Percentiles rank a stretch among this genome's conserved stretches.
phyloP scores from a whole-genome alignment of 805 yeast species.

The Sungouiozyma intestinalis region DNA sequence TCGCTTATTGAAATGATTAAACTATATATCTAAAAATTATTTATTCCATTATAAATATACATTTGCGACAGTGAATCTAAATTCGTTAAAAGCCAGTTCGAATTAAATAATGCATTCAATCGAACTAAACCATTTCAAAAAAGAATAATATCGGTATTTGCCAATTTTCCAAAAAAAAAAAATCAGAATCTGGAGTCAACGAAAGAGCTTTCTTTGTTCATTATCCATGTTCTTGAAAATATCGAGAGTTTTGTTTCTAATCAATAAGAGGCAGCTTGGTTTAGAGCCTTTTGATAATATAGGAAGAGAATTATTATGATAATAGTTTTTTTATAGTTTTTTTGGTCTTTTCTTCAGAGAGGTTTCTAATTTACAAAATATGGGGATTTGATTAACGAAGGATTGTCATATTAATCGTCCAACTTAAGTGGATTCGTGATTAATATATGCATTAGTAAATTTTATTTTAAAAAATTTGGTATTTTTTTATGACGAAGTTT shows the following conservation, averaged over 20 bases:
- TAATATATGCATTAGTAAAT: background rate
- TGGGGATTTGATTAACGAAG: background rate
- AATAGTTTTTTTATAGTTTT: too few species aligned
- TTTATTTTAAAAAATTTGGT: too few species aligned
- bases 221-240: too few species aligned
- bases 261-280: background rate
- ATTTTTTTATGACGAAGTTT: background rate
- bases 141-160: too few species aligned
- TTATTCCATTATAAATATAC: background rate
- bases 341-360: background rate
- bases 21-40: too few species aligned
- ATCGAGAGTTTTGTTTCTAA: background rate
- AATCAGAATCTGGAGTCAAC: too few species aligned
- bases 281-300: too few species aligned
- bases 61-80: too few species aligned
- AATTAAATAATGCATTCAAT: background rate
- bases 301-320: background rate
- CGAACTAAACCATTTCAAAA: background rate
- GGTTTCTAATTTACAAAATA: background rate
- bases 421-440: background rate
- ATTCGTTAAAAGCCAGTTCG: background rate
- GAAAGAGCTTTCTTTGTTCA: too few species aligned
- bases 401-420: background rate
- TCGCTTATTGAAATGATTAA: background rate
- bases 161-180: background rate